These are phyloP conservation scores for Apiotrichum gracile DNA, from an alignment of 1,284 basidiomycete species.

Conservation along the genomic window DNA sequence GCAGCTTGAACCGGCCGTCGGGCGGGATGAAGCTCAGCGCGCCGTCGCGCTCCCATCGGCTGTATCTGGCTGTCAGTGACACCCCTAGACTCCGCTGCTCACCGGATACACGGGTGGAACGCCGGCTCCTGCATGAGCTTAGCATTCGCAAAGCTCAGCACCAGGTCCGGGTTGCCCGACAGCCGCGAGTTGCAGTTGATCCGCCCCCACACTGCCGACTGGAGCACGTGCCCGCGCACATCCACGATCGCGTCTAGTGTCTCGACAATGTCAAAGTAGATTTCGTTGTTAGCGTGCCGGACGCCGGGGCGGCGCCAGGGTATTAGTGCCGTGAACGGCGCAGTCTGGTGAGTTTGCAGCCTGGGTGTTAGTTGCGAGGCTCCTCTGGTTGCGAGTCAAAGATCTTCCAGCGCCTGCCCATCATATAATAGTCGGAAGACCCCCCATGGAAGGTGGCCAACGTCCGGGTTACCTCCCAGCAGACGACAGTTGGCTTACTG, in stretches of 20 bases:
- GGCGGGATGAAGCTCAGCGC: constrained; percentile 88
- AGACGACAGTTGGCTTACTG: too few relatives aligned
- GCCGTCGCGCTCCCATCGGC: constrained; percentile 72
- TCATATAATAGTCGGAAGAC: too few relatives aligned
- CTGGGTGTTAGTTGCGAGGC: constrained; percentile 33
- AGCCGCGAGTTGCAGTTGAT: constrained; percentile 76
- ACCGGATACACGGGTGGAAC: constrained; percentile 89
- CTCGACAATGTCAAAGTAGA: constrained; percentile 88
- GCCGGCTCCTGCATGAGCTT: constrained; percentile 68
- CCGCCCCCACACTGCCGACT: constrained; percentile 69
- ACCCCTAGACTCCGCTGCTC: too few relatives aligned
- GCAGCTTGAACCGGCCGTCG: constrained; percentile 80
- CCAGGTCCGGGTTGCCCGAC: constrained; percentile 78
- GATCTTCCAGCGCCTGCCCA: too few relatives aligned
- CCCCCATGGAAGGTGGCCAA: too few relatives aligned
- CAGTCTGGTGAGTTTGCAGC: constrained; percentile 49
- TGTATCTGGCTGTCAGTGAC: constrained; percentile 53
- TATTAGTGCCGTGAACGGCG: constrained; percentile 84
- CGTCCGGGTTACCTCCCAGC: too few relatives aligned
- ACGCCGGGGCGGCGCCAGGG: constrained; percentile 87
- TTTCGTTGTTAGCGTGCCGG: constrained; percentile 82
- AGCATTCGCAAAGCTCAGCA: constrained; percentile 71
- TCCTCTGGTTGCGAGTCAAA: too few relatives aligned
- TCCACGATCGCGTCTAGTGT: constrained; percentile 76
- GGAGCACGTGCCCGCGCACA: constrained; percentile 69